A percentile compares a stretch with the other conserved stretches of the same genome.
These are phyloP conservation scores for Isochrysis galbana DNA, from an alignment of 78 protist genomes.

Conservation along the genomic window DNA sequence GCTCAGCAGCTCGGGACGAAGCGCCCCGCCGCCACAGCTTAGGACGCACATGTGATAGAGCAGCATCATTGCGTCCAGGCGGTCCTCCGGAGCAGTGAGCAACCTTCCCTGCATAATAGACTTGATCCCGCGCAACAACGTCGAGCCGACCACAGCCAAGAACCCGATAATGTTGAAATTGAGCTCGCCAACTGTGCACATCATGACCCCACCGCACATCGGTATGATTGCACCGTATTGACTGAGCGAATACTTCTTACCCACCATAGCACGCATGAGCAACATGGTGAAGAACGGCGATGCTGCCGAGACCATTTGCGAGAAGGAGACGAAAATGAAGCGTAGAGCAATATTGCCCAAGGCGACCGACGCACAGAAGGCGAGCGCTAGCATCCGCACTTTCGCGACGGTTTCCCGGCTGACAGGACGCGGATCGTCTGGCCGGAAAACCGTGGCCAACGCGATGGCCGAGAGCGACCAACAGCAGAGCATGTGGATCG, in stretches of 20 bases:
- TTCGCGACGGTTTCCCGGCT: not conserved
- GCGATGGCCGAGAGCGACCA: not conserved
- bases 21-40: too few species aligned
- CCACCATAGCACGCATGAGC: not conserved
- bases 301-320: slow-evolving; percentile 19
- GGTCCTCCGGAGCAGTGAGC: not conserved
- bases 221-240: not conserved
- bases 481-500: not conserved
- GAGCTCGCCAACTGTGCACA: not conserved
- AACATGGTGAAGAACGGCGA: not conserved
- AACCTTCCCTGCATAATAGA: not conserved
- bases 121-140: not conserved
- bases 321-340: not conserved
- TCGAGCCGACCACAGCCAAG: not conserved
- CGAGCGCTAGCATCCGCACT: not conserved
- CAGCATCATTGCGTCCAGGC: not conserved
- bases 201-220: slow-evolving; percentile 25
- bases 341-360: not conserved
- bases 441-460: not conserved
- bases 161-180: not conserved
- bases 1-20: not conserved
- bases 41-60: not conserved
- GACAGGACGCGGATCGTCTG: not conserved
- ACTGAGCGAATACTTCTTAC: not conserved
- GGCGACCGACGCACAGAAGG: not conserved